Evolutionary conservation across 371 early-diverging fungal genomes (phyloP).

Genomic region (Massospora cicadina): DNA sequence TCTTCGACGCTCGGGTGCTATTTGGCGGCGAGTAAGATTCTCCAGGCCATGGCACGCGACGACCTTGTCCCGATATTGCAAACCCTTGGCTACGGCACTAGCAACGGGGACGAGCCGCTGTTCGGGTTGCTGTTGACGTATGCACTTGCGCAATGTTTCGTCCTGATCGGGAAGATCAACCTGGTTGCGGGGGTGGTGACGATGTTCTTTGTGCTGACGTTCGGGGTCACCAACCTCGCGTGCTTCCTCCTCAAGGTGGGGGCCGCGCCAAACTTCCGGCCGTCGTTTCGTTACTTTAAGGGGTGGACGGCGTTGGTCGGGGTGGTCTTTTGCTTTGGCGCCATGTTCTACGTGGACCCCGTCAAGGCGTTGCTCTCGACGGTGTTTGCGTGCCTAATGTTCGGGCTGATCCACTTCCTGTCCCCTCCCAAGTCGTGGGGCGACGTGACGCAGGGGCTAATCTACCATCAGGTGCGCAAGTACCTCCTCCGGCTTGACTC

Average conservation of each 20-base stretch:
- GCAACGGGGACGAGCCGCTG: constrained; percentile 20
- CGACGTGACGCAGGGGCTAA: constrained; percentile 36
- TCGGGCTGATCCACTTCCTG: constrained; percentile 33
- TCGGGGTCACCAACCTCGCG: constrained; percentile 35
- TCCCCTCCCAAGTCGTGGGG: constrained; percentile 42
- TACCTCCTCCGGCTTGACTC: constrained; percentile 34
- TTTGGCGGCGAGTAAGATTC: constrained; percentile 32
- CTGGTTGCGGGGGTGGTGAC: constrained; percentile 37
- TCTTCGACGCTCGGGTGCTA: constrained; percentile 32
- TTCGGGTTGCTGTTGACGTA: constrained; percentile 27
- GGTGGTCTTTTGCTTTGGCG: constrained; percentile 22
- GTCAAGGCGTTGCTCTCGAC: constrained; percentile 24
- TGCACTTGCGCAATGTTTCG: constrained; percentile 26
- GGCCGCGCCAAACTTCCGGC: constrained; percentile 42
- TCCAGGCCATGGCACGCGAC: constrained; percentile 38
- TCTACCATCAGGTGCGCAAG: constrained; percentile 50
- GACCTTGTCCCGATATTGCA: constrained; percentile 20
- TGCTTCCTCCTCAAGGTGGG: constrained; percentile 36
- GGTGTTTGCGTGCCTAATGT: constrained; percentile 23
- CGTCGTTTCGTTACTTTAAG: constrained; percentile 37
- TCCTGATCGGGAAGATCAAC: constrained; percentile 34
- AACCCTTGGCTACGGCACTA: constrained; percentile 18
- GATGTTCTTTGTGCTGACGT: constrained; percentile 33
- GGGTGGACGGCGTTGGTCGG: constrained; percentile 37
- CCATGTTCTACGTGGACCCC: constrained; percentile 31